Evolutionary conservation across 768 basidiomycete genomes (phyloP), one percentile per base, ranked within the genome.

Genomic region (Suillus luteus): DNA sequence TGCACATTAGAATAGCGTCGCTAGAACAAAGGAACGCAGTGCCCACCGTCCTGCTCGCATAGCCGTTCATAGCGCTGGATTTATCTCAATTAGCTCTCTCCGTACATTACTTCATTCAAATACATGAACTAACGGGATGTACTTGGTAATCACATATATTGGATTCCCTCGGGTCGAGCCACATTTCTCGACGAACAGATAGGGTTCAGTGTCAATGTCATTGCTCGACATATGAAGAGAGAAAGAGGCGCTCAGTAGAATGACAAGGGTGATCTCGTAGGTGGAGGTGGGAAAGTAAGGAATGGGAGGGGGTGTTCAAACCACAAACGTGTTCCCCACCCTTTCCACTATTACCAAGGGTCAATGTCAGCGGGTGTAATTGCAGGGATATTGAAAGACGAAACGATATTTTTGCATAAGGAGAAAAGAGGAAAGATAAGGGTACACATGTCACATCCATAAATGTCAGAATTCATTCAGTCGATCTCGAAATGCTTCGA

Each of bases 141-240:
- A 67, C 67, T 79, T 79, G 22, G 78, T 79, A 70, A 79, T 80
- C 66, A 79, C 78, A 62, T 79, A 79, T 66, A 79, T 80, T 58
- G 78, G 78, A 59, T 73, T 76, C 54, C 79, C 78, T n/a, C 79
- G 73, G 37, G 75, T 75, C 41, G 79, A 75, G 11, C 78, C 78
- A 62, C 78, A 79, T 68, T 80, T 80, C 69, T 79, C 78, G 38
- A 79, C 76, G 60, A 80, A 71, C 55, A 79, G 76, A 62, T 75
- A 75, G 48, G 78, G 79, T 62, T 76, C 74, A 64, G 66, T 48
- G 33, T 72, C 64, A 49, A 65, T 48, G 35, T 72, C 64, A 49
- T 35, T 63, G 60, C 65, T 61, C 55, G 71, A 61, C 74, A 76
- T 73, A 27, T 65, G 61, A 63, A 46, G 52, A 55, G 37, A 59